These are phyloP conservation scores for Triticum urartu DNA, from an alignment of 176 grass and related monocot species.

Conservation along the genomic window DNA sequence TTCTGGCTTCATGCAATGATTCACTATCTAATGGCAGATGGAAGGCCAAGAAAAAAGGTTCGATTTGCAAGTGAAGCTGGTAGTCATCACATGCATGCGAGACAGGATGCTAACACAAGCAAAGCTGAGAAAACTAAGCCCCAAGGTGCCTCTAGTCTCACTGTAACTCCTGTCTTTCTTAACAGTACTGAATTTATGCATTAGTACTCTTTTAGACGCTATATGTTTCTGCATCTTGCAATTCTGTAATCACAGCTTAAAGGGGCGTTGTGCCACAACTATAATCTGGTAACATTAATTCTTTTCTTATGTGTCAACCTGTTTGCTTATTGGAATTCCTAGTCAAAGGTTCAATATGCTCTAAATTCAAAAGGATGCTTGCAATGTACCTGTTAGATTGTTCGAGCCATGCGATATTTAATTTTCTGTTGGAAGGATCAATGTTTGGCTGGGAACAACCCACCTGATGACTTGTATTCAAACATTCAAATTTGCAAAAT, in stretches of 20 bases:
- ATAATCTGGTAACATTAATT: neutral
- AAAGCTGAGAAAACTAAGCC: conserved; percentile 22
- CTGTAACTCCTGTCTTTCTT: neutral
- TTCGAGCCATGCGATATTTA: neutral
- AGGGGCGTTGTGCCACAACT: neutral
- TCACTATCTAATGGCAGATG: conserved; percentile 43
- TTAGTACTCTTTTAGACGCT: neutral
- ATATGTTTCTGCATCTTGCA: neutral
- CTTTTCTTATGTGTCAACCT: neutral
- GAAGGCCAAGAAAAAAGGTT: conserved; percentile 57
- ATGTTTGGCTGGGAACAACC: neutral
- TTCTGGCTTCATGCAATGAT: conserved; percentile 26
- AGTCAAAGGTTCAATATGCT: neutral
- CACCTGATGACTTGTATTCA: neutral
- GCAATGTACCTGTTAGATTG: conserved; percentile 2
- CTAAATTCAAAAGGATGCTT: neutral
- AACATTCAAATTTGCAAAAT: neutral
- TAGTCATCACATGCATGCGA: conserved; percentile 9
- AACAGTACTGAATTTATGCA: neutral
- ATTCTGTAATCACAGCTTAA: neutral
- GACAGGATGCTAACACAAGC: conserved; percentile 3
- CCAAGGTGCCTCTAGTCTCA: conserved; percentile 25
- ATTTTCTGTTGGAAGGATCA: neutral
- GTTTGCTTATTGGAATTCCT: neutral
- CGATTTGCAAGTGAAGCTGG: conserved; percentile 55